Evolutionary conservation across 148 eudicot genomes (phyloP).

Genomic region (Rhododendron kiyosumense): DNA sequence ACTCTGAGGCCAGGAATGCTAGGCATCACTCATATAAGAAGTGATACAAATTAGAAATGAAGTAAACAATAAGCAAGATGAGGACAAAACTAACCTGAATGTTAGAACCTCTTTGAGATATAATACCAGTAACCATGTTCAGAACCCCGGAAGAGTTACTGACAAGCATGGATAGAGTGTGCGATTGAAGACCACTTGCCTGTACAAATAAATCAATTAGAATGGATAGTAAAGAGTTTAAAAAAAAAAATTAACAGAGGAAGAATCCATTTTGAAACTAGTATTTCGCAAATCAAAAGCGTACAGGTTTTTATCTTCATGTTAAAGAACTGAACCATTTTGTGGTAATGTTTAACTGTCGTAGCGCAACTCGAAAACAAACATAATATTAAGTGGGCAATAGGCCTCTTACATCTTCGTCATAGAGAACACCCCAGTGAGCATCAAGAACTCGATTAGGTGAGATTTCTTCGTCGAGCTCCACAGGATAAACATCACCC

Average conservation of each 20-base stretch:
- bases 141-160: conserved; percentile 80
- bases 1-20: conserved; percentile 44
- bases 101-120: conserved; percentile 83
- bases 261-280: neutral
- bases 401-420: conserved; percentile 67
- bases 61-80: neutral
- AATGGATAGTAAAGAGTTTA: neutral
- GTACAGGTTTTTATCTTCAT: neutral
- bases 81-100: conserved; percentile 53
- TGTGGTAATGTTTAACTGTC: neutral
- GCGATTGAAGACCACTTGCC: conserved; percentile 78
- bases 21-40: neutral
- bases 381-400: neutral
- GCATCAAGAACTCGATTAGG: conserved; percentile 81
- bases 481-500: conserved; percentile 99
- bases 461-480: conserved; percentile 36
- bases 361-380: neutral
- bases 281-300: neutral
- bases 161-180: conserved; percentile 80
- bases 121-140: conserved; percentile 67
- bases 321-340: neutral
- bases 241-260: neutral
- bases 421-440: conserved; percentile 86
- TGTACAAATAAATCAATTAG: conserved; percentile 32
- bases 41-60: neutral